Evolutionary conservation across 345 rosid species (phyloP), one percentile per base, ranked within the genome.

Genomic region (Arabidopsis arenosa): DNA sequence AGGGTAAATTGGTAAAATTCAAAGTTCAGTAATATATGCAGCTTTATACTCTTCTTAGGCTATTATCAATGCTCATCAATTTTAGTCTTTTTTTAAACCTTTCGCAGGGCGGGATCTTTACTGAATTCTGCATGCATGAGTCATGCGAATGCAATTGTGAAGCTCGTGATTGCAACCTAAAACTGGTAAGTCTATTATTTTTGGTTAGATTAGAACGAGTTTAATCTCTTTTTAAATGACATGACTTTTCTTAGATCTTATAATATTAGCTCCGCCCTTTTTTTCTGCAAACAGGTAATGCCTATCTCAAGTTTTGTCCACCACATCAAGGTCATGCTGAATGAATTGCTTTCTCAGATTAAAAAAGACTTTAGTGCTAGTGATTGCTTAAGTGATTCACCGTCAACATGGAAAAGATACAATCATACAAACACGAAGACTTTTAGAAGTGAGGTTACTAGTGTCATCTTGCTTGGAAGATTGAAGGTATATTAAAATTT

Each of bases 1-100:
- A 86, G 86, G 97, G 98, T 94, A 89, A 85, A 76, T 75, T 80
- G 85, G 82, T 80, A 76, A 59, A 73, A 73, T 66, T 83, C 15
- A 44, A 66, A 59, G 36, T 68, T 80, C 68, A 47, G 67, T 73
- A 44, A 21, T 44, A 39, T 76, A 32, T 72, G 55, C 12, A 43
- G 12, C 30, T 61, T 41, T 76, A 66, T 73, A 59, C 15, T 45
- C 45, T 66, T 75, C 55, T 59, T 67, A 44, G 53, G 41, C 11
- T 70, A 65, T 15, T 48, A 13, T 32, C 55, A 68, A 51, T 45
- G 54, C 64, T 49, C 52, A 67, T 71, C 70, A 37, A 36, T 73
- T 81, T 69, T 18, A 11, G 12, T 62, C 4, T 15, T 54, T 14
- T 15, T 47, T 15, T 47, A 5, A 47, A 47, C 52, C 4, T n/a